Evolutionary conservation across 225 moss, liverwort and hornwort genomes (phyloP).

Genomic region (Polytrichum commune): DNA sequence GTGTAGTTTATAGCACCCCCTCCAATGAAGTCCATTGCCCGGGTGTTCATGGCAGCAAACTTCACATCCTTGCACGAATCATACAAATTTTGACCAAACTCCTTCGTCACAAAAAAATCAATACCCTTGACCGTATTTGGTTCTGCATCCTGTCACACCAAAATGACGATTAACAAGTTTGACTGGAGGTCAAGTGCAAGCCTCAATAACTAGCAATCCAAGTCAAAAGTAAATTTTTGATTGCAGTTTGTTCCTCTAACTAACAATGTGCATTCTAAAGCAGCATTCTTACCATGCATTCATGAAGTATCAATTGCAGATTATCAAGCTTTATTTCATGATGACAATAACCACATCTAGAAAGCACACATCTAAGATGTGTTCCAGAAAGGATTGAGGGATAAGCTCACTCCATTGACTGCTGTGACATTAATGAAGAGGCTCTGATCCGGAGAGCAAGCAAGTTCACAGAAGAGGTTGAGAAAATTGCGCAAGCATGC

Average conservation of each 20-base stretch:
- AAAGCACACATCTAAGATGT: no score
- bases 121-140: slow-evolving; percentile 61
- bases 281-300: no score
- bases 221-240: neutral
- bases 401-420: slow-evolving; percentile 51
- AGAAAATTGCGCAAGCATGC: slow-evolving; percentile 98
- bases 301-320: no score
- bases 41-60: slow-evolving; percentile 97
- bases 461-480: slow-evolving; percentile 93
- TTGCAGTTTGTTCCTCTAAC: no score
- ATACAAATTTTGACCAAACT: slow-evolving; percentile 65
- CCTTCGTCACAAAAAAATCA: slow-evolving; percentile 89
- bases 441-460: slow-evolving; percentile 90
- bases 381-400: no score
- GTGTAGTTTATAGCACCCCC: slow-evolving; percentile 90
- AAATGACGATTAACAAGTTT: neutral
- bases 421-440: slow-evolving; percentile 80
- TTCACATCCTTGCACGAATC: slow-evolving; percentile 99
- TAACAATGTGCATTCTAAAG: no score
- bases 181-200: neutral
- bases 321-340: no score
- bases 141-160: slow-evolving; percentile 40
- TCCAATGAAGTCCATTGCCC: slow-evolving; percentile 98
- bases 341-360: no score
- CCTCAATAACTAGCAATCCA: neutral